Evolutionary conservation across 202 grass and related monocot genomes (phyloP).

Genomic region (Hordeum pubiflorum): DNA sequence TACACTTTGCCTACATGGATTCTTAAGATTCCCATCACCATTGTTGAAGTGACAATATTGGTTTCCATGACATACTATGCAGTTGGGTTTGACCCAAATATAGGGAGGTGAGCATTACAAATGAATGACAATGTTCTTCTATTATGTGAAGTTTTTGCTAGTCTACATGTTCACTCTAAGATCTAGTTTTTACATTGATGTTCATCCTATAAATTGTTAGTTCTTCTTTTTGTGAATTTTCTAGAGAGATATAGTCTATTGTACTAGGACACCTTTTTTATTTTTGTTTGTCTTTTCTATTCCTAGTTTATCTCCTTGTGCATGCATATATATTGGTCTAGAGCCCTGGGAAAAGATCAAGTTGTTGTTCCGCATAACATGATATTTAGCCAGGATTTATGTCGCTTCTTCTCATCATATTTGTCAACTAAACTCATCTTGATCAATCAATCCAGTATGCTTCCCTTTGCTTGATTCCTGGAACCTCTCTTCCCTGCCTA

Average conservation of each 20-base stretch:
- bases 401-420: too few relatives aligned
- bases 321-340: too few relatives aligned
- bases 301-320: too few relatives aligned
- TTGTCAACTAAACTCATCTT: not conserved
- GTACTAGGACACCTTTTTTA: too few relatives aligned
- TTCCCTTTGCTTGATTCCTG: not conserved
- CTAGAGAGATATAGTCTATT: too few relatives aligned
- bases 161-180: not conserved
- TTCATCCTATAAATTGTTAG: not conserved
- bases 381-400: too few relatives aligned
- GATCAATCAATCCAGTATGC: not conserved
- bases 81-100: constrained; percentile 44
- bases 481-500: too few relatives aligned
- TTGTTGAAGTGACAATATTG: constrained; percentile 32
- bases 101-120: constrained; percentile 29
- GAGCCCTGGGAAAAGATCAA: too few relatives aligned
- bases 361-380: too few relatives aligned
- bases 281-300: too few relatives aligned
- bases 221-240: not conserved
- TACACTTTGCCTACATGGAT: constrained; percentile 36
- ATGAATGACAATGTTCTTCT: not conserved
- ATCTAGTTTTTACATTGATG: not conserved
- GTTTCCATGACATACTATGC: constrained; percentile 40
- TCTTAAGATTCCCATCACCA: constrained; percentile 36
- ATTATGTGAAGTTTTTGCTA: not conserved